A percentile compares a stretch with the other conserved stretches of the same genome.
phyloP scores from a whole-genome alignment of 306 rosid species.

The apple (Malus domestica) region ASM211411v1 NC_041799.1:22475001-22475500 shows the following conservation, averaged over 20 bases:
- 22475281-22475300: slow-evolving; percentile 24
- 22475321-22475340: slow-evolving; percentile 13
- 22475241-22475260: slow-evolving; percentile 20
- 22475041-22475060: not conserved
- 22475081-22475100: not conserved
- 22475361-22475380: slow-evolving; percentile 4
- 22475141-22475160: slow-evolving; percentile 37
- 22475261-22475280: slow-evolving; percentile 28
- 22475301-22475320: slow-evolving; percentile 16
- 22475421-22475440: slow-evolving; percentile 28
- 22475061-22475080: not conserved
- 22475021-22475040: not conserved
- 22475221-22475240: slow-evolving; percentile 30
- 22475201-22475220: slow-evolving; percentile 27
- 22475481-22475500: slow-evolving; percentile 21
- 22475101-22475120: slow-evolving; percentile 16
- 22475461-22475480: slow-evolving; percentile 15
- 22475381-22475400: slow-evolving; percentile 28
- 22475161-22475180: slow-evolving; percentile 46
- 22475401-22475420: slow-evolving; percentile 28
- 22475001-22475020: not conserved
- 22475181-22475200: slow-evolving; percentile 34
- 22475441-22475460: slow-evolving; percentile 24
- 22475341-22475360: slow-evolving; percentile 2
- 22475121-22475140: slow-evolving; percentile 20